A percentile compares a stretch with the other conserved stretches of the same genome.
Evolutionary conservation across 495 filamentous ascomycete species (phyloP).

Genomic region (Chaetomidium leptoderma): DNA sequence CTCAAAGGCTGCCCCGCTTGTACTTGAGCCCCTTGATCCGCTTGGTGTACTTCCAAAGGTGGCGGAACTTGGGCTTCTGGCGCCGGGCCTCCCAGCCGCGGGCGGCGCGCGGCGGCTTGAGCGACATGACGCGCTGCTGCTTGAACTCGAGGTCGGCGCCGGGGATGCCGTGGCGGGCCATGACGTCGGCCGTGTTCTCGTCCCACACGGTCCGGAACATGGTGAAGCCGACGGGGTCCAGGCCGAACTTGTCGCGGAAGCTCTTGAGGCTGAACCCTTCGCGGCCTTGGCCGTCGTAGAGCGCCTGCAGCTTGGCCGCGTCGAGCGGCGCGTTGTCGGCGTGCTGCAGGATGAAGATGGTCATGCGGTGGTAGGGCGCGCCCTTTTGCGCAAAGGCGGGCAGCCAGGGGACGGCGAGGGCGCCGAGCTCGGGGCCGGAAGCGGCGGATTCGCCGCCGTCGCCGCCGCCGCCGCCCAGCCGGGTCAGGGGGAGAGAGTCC

Average conservation of each 20-base stretch:
- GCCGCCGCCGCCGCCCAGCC: too few relatives aligned
- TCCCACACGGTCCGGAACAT: constrained; percentile 92
- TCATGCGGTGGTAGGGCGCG: constrained; percentile 82
- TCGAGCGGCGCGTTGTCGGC: constrained; percentile 57
- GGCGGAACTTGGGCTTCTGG: constrained; percentile 50
- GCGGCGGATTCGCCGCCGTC: constrained; percentile 8
- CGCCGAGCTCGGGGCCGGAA: constrained; percentile 33
- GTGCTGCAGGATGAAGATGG: constrained; percentile 80
- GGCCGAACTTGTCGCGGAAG: constrained; percentile 61
- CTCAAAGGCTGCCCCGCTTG: background rate
- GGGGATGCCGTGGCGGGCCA: constrained; percentile 69
- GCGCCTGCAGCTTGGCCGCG: constrained; percentile 52
- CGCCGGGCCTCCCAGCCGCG: constrained; percentile 56
- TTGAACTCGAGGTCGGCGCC: constrained; percentile 81
- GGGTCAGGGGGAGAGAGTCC: constrained; percentile 45
- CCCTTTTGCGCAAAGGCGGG: constrained; percentile 86
- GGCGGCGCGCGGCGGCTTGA: constrained; percentile 50
- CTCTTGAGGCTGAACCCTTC: constrained; percentile 68
- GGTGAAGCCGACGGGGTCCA: constrained; percentile 73
- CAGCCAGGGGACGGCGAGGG: constrained; percentile 72
- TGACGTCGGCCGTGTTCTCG: constrained; percentile 74
- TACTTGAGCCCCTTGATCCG: constrained; percentile 33
- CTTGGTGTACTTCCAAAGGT: constrained; percentile 52
- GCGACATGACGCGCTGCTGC: constrained; percentile 55
- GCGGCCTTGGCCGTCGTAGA: constrained; percentile 40